Evolutionary conservation across 257 asterid species (phyloP).

Genomic region (Solanum chaucha): DNA sequence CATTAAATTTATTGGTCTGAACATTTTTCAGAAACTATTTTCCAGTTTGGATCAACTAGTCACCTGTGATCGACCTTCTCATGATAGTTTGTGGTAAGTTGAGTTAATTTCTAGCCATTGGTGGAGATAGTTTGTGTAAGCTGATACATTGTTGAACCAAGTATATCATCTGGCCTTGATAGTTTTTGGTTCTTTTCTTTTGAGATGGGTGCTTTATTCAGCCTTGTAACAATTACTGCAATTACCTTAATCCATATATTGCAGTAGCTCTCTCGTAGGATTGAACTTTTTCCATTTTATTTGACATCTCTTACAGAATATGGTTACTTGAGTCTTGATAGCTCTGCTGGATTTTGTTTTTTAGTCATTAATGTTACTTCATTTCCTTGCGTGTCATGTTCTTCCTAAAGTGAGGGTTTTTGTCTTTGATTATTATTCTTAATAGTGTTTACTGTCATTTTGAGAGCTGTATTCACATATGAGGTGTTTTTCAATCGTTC

Average conservation of each 20-base stretch:
- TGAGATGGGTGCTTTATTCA: not conserved
- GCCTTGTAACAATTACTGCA: not conserved
- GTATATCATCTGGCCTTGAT: not conserved
- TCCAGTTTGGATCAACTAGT: conserved; percentile 66
- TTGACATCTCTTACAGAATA: too few species aligned
- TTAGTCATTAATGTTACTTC: not conserved
- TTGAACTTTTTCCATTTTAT: too few species aligned
- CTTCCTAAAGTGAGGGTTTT: not conserved
- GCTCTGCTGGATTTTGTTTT: too few species aligned
- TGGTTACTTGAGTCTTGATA: too few species aligned
- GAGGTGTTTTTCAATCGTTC: not conserved
- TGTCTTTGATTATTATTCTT: not conserved
- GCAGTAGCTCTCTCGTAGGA: too few species aligned
- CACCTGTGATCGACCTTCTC: conserved; percentile 68
- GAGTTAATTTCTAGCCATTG: not conserved
- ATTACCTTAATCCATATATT: too few species aligned
- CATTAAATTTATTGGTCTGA: conserved; percentile 7
- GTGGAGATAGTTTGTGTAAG: not conserved
- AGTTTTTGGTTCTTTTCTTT: not conserved
- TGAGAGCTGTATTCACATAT: not conserved
- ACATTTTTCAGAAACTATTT: conserved; percentile 59
- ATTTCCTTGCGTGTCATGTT: not conserved
- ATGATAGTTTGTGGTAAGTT: conserved; percentile 68
- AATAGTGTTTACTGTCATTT: not conserved
- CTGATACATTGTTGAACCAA: not conserved